Evolutionary conservation across 2,329 filamentous ascomycete species (phyloP).

Genomic region (Alternaria brassicae): DNA sequence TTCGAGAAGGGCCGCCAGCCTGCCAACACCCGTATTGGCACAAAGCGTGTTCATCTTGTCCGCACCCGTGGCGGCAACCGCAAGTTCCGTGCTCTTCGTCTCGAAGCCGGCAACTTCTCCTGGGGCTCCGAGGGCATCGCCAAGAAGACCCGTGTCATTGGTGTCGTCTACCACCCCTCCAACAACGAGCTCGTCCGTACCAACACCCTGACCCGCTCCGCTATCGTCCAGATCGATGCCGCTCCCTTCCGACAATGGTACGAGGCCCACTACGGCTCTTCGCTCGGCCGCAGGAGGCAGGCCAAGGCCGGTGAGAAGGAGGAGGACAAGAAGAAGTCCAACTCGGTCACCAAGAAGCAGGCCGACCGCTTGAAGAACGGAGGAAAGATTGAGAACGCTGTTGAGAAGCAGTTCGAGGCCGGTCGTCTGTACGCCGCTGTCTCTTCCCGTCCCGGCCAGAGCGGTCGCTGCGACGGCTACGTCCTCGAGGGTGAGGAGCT

Average conservation of each 20-base stretch:
- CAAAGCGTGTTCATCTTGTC: constrained; percentile 96
- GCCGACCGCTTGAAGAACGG: constrained; percentile 77
- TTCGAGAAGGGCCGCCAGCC: constrained; percentile 99
- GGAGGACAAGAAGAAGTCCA: constrained; percentile 95
- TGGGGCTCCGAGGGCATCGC: constrained; percentile 98
- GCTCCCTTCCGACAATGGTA: constrained; percentile 99
- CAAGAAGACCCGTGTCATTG: constrained; percentile 99
- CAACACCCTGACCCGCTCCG: constrained; percentile 99
- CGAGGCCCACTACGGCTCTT: constrained; percentile 97
- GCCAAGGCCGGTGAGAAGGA: constrained; percentile 74
- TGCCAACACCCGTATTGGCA: constrained; percentile 98
- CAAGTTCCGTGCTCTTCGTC: constrained; percentile 98
- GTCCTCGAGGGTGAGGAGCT: constrained; percentile 99
- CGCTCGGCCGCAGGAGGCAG: constrained; percentile 89
- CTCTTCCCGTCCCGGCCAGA: constrained; percentile 93
- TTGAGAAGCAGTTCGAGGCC: constrained; percentile 99
- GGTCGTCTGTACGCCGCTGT: constrained; percentile 96
- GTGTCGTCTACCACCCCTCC: constrained; percentile 97
- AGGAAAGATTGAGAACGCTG: constrained; percentile 90
- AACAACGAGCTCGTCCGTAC: constrained; percentile 99
- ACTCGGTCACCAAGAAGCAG: constrained; percentile 96
- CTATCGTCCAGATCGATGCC: constrained; percentile 98
- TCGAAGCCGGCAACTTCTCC: constrained; percentile 99
- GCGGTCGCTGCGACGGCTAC: constrained; percentile 95
- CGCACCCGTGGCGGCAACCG: constrained; percentile 98